Evolutionary conservation across 352 stramenopile species (phyloP).

Genomic region (Globisporangium orthogonon): DNA sequence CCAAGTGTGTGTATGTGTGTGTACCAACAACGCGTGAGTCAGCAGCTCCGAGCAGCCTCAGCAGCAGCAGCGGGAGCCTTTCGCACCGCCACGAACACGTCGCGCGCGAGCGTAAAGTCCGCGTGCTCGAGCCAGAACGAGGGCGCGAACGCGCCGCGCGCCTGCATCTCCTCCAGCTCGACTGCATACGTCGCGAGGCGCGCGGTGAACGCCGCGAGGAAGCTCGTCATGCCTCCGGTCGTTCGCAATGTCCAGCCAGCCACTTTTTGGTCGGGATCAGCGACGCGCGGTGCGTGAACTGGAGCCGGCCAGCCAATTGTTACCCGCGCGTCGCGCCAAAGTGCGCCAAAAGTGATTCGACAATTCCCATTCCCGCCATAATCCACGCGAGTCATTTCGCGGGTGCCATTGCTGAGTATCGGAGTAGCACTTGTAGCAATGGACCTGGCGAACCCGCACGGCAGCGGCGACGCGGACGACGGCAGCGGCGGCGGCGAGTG

Average conservation of each 20-base stretch:
- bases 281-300: not conserved
- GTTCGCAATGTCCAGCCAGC: not conserved
- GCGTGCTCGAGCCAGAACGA: conserved; percentile 73
- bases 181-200: conserved; percentile 38
- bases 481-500: conserved; percentile 60
- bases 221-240: conserved; percentile 30
- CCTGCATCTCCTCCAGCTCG: conserved; percentile 59
- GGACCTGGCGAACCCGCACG: conserved; percentile 12
- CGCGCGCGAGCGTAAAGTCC: conserved; percentile 72
- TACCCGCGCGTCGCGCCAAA: not conserved
- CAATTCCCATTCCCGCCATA: not conserved
- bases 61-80: not conserved
- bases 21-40: not conserved
- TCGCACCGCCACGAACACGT: conserved; percentile 74
- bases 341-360: not conserved
- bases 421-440: not conserved
- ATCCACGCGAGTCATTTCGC: not conserved
- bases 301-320: not conserved
- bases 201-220: conserved; percentile 53
- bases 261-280: not conserved
- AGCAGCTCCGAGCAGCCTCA: too few relatives aligned
- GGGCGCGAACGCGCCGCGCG: conserved; percentile 57
- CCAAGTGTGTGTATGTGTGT: not conserved
- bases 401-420: not conserved
- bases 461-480: not conserved